Evolutionary conservation across 2,329 filamentous ascomycete species (phyloP).

Genomic region (Bipolaris oryzae): DNA sequence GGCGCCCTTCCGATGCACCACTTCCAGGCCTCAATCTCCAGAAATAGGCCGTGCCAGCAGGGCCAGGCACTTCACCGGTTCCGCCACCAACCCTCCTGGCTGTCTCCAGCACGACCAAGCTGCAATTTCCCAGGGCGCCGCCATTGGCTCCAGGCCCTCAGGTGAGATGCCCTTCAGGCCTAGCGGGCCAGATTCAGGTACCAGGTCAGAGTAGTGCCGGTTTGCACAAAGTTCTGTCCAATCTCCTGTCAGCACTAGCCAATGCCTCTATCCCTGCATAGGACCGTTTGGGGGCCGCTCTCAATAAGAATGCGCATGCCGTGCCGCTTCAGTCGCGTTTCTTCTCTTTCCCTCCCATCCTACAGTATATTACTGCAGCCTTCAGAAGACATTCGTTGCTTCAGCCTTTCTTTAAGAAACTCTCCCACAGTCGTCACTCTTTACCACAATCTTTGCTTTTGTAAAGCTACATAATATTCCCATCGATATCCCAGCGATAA

Average conservation of each 20-base stretch:
- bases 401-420: constrained; percentile 36
- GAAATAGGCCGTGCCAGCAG: constrained; percentile 16
- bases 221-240: constrained; percentile 2
- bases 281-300: constrained; percentile 16
- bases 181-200: constrained; percentile 7
- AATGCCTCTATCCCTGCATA: constrained; percentile 6
- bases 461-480: constrained; percentile 24
- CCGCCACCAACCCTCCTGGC: constrained; percentile 18
- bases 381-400: constrained; percentile 34
- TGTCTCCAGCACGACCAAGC: constrained; percentile 18
- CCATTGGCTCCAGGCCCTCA: constrained; percentile 21
- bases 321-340: constrained; percentile 8
- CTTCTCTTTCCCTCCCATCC: constrained; percentile 17
- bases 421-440: constrained; percentile 23
- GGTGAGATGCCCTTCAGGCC: not conserved
- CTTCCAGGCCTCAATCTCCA: constrained; percentile 14
- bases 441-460: constrained; percentile 16
- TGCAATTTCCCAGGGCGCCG: constrained; percentile 15
- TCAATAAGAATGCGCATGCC: constrained; percentile 25
- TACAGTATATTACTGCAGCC: constrained; percentile 10
- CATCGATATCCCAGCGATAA: constrained; percentile 29
- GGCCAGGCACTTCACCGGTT: constrained; percentile 14
- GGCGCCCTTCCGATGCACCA: constrained; percentile 10
- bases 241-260: constrained; percentile 16
- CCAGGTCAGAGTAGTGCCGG: constrained; percentile 4